phyloP scores from a whole-genome alignment of 2,329 filamentous ascomycete species.

The Phialophora macrospora region DNA sequence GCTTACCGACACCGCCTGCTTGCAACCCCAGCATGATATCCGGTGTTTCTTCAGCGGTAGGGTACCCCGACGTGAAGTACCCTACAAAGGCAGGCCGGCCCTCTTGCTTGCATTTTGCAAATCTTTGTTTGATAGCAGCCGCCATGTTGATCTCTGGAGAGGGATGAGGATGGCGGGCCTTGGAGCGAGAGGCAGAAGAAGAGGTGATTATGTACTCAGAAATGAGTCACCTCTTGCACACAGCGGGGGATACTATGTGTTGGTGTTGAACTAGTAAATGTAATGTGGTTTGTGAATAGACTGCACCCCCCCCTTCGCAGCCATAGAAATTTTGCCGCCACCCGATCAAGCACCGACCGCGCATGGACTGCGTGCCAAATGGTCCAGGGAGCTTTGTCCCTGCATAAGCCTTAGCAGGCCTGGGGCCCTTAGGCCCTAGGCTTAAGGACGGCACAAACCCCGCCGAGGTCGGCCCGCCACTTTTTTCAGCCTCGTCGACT shows the following conservation, averaged over 20 bases:
- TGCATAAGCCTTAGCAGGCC: constrained; percentile 10
- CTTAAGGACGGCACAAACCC: background rate
- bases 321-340: constrained; percentile 20
- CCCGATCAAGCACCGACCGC: background rate
- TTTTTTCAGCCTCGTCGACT: constrained; percentile 13
- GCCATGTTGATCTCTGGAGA: constrained; percentile 50
- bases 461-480: constrained; percentile 19
- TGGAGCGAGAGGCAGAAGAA: background rate
- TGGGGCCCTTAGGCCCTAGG: background rate
- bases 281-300: background rate
- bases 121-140: constrained; percentile 58
- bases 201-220: constrained; percentile 8
- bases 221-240: background rate
- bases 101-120: constrained; percentile 63
- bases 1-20: constrained; percentile 83
- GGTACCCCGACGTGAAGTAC: constrained; percentile 95
- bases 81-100: constrained; percentile 81
- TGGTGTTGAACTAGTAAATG: background rate
- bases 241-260: background rate
- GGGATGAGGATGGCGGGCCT: background rate
- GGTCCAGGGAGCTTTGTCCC: constrained; percentile 14
- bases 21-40: constrained; percentile 88
- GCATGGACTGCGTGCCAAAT: background rate
- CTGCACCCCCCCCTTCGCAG: background rate
- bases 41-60: constrained; percentile 78